Evolutionary conservation across 805 yeast genomes (phyloP).

Genomic region (Zygotorulaspora sp.): DNA sequence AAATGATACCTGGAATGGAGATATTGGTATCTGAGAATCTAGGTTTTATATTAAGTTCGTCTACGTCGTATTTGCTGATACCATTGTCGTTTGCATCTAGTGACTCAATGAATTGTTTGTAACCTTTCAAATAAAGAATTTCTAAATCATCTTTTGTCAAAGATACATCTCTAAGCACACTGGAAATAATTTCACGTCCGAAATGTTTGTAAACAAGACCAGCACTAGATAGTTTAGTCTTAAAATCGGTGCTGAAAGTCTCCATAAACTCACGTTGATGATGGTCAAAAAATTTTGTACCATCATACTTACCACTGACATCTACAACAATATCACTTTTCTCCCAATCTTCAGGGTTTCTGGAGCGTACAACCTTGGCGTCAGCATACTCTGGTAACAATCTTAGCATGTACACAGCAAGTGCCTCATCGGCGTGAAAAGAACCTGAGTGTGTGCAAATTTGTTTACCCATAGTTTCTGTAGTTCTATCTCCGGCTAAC

Average conservation of each 20-base stretch:
- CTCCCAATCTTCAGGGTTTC: slow-evolving; percentile 81
- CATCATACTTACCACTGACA: slow-evolving; percentile 80
- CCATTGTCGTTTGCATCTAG: slow-evolving; percentile 97
- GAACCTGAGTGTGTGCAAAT: slow-evolving; percentile 91
- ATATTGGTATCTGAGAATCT: slow-evolving; percentile 69
- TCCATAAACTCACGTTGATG: slow-evolving; percentile 90
- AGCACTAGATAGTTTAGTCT: slow-evolving; percentile 87
- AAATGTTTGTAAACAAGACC: slow-evolving; percentile 87
- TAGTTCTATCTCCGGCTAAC: slow-evolving; percentile 6
- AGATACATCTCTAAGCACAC: slow-evolving; percentile 36
- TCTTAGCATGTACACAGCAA: slow-evolving; percentile 84
- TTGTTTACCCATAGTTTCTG: slow-evolving; percentile 34
- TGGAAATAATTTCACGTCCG: slow-evolving; percentile 62
- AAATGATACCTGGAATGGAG: slow-evolving; percentile 71
- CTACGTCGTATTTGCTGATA: slow-evolving; percentile 57
- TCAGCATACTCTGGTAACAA: slow-evolving; percentile 62
- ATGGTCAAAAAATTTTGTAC: slow-evolving; percentile 83
- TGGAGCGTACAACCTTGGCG: slow-evolving; percentile 72
- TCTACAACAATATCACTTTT: slow-evolving; percentile 88
- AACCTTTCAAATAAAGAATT: slow-evolving; percentile 67
- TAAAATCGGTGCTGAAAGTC: slow-evolving; percentile 56
- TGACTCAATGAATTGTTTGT: slow-evolving; percentile 82
- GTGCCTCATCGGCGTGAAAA: slow-evolving; percentile 95
- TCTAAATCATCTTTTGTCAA: slow-evolving; percentile 43
- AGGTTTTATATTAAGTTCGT: slow-evolving; percentile 42